These are phyloP conservation scores for Nakaseomyces sp. DNA, from an alignment of 1,139 yeast genomes.

Conservation along the genomic window DNA sequence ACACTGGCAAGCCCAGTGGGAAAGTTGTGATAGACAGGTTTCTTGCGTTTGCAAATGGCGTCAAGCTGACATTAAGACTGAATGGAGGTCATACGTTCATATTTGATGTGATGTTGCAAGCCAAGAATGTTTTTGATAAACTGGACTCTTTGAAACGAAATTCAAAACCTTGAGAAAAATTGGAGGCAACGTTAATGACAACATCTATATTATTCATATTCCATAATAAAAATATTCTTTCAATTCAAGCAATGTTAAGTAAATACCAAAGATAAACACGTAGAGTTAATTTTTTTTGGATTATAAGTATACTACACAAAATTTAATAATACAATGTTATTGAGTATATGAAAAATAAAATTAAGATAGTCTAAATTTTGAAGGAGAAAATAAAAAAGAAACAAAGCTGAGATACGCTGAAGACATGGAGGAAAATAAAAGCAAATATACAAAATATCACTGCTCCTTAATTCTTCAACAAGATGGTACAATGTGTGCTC, in stretches of 20 bases:
- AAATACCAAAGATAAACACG: too few relatives aligned
- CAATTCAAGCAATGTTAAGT: too few relatives aligned
- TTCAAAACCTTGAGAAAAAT: not conserved
- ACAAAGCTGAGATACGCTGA: too few relatives aligned
- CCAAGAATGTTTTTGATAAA: constrained; percentile 34
- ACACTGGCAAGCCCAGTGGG: constrained; percentile 11
- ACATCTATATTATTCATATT: not conserved
- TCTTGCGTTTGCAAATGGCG: constrained; percentile 34
- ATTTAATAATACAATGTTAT: not conserved
- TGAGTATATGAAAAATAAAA: not conserved
- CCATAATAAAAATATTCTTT: too few relatives aligned
- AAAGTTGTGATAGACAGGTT: constrained; percentile 28
- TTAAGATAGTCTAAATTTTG: not conserved
- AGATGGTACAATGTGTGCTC: not conserved
- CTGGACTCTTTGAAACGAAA: constrained; percentile 23
- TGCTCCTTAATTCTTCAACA: not conserved
- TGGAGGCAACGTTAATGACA: too few relatives aligned
- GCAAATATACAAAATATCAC: too few relatives aligned
- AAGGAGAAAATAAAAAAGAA: too few relatives aligned
- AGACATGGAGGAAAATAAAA: too few relatives aligned
- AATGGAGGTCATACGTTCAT: constrained; percentile 41
- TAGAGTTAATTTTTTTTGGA: too few relatives aligned
- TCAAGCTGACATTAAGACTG: constrained; percentile 34
- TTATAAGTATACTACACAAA: too few relatives aligned
- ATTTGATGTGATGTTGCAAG: constrained; percentile 36